Base-by-base conservation (phyloP, 1,284 basidiomycete genomes). In the Papiliotrema nemorosa region DNA sequence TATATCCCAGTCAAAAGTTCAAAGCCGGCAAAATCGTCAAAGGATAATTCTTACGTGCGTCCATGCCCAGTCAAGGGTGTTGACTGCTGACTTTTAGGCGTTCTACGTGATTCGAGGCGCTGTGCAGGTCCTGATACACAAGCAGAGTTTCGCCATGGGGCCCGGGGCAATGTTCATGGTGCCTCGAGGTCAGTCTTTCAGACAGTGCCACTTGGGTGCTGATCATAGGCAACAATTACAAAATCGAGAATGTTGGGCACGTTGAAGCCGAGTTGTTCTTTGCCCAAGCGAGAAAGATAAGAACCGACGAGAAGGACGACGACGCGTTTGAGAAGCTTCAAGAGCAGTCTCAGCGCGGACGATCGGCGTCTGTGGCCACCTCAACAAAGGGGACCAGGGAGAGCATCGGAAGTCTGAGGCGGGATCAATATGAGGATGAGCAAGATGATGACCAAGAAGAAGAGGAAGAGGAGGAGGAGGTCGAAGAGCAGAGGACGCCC, bases 21-120 rank as follows among this genome's bases (percentile, higher is more conserved):
- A 56, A 98, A 98, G 74, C 88, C 90, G 2, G 84, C 81, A 47
- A 98, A 97, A 73, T 81, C 83, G 38, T 85, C 90, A 5, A 91
- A 88, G 68, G 94, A 97, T 68, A 98, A 98, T 64, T 88, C 87
- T 49, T 98, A 96, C 73, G 94, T 97, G 60, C 64, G 88, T 80
- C 2, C n/a, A 43, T 14, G 9, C 1, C 5, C 20, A 5, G 18
- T 21, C 21, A 3, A 14, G 3, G 9, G 12, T 13, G 26, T 21
- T n/a, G 12, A 7, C 7, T 7, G 31, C 29, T 47, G 36, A 49
- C 9, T 24, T 34, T 14, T 66, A 96, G 91, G 81, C 91, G 1
- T 94, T 96, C 76, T 90, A 84, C 66, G 84, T 93, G 36, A 81
- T 90, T 44, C 81, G 88, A 70, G 96, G 94, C 12, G 88, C 88